Evolutionary conservation across 257 asterid species (phyloP), one percentile per base, ranked within the genome.

Genomic region (Cynanchum wilfordii): DNA sequence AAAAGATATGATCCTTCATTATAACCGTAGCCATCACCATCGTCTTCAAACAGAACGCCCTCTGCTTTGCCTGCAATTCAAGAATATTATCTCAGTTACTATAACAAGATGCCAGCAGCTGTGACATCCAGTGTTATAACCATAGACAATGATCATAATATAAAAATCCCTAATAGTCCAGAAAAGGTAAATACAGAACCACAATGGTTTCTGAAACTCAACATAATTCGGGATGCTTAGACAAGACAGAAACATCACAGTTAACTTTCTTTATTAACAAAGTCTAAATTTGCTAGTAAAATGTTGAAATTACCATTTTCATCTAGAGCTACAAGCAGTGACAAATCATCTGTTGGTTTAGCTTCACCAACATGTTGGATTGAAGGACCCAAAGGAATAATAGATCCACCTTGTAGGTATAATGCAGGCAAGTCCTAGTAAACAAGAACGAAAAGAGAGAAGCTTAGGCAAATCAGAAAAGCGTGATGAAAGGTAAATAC

Each of bases 21-120:
- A 81, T 87, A 95, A 70, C 78, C 97, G 80, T 92, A 89, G 69
- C 98, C 99, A 84, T 95, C 99, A 19, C 96, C 98, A 69, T 84
- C 90, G 72, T 95, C 99, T 82, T 95, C 99, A 69, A 78, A 95
- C 69, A 88, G 87, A 79, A 76, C 17, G 58, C 99, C 99, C 86
- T 90, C 92, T 55, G 99, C 97, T 79, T 87, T 92, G 69, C 97
- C 99, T 94, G 87, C 73, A 77, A 29, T 65, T 81, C 62, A 67
- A 54, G 42, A 76, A 57, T 77, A 50, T 70, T 20, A 71, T 66
- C 44, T 63, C 7, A 75, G 36, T 56, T 65, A 19, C 69, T n/a
- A 29, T 12, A 42, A 29, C 4, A 8, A 38, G 74, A 68, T 15
- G 30, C 59, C n/a, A 54, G 13, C 16, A 8, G 19, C 10, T 10